A percentile compares a stretch with the other conserved stretches of the same genome.
Evolutionary conservation across 2,329 filamentous ascomycete species (phyloP).

Genomic region (Epichloe gansuensis): DNA sequence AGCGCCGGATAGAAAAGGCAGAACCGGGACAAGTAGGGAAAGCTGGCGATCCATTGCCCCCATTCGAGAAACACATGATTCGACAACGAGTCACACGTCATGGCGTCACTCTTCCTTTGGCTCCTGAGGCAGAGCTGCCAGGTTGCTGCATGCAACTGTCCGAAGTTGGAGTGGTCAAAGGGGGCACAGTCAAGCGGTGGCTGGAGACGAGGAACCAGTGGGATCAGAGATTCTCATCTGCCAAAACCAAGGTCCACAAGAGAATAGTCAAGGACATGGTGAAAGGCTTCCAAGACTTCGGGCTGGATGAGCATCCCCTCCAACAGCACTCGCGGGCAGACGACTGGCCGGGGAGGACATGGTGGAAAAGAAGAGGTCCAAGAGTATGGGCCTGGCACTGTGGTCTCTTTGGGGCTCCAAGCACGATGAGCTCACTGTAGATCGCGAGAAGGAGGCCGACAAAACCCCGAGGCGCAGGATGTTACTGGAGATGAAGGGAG

Average conservation of each 20-base stretch:
- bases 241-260: conserved; percentile 62
- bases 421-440: conserved; percentile 67
- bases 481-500: conserved; percentile 29
- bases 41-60: conserved; percentile 71
- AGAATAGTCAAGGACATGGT: conserved; percentile 61
- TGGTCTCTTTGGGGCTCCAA: conserved; percentile 86
- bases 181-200: conserved; percentile 73
- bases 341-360: conserved; percentile 35
- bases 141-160: conserved; percentile 49
- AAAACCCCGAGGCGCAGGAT: conserved; percentile 18
- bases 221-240: conserved; percentile 58
- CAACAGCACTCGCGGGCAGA: conserved; percentile 68
- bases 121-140: conserved; percentile 49
- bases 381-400: conserved; percentile 64
- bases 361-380: conserved; percentile 39
- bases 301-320: conserved; percentile 67
- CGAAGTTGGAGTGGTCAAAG: conserved; percentile 69
- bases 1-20: conserved; percentile 11
- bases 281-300: conserved; percentile 58
- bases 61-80: conserved; percentile 80
- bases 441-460: conserved; percentile 41
- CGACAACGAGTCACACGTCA: conserved; percentile 73
- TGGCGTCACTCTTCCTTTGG: conserved; percentile 60
- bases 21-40: conserved; percentile 50
- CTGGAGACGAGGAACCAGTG: conserved; percentile 59